Percentiles rank a stretch among this genome's conserved stretches.
These are phyloP conservation scores for Plasmodium cynomolgi DNA, from an alignment of 169 alveolate genomes.

Conservation along the genomic window DNA sequence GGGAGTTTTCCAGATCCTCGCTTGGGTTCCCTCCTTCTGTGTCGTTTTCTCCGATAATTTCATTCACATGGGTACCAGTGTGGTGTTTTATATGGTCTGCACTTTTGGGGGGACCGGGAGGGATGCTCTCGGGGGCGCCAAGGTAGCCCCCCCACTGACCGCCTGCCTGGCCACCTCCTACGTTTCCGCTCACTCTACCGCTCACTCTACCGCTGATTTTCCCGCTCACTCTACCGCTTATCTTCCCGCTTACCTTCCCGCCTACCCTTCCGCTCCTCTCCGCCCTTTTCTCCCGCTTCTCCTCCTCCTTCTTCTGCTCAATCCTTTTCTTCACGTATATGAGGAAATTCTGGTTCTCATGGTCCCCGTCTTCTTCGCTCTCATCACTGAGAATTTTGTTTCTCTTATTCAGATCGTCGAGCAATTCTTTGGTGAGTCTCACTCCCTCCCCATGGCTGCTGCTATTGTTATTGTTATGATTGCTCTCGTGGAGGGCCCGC, in stretches of 20 bases:
- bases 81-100: neutral
- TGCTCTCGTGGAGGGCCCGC: neutral
- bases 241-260: neutral
- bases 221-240: neutral
- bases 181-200: neutral
- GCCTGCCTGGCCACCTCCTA: neutral
- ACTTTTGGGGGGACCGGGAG: neutral
- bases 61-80: neutral
- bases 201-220: neutral
- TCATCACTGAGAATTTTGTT: conserved; percentile 11
- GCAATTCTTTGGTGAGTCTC: conserved; percentile 52
- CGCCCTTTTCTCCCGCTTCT: neutral
- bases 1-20: neutral
- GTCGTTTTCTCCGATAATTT: neutral
- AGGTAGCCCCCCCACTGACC: neutral
- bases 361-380: neutral
- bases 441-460: neutral
- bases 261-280: neutral
- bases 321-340: conserved; percentile 61
- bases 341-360: conserved; percentile 40
- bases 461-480: neutral
- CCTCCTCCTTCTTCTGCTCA: conserved; percentile 43
- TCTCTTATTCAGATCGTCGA: conserved; percentile 41
- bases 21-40: neutral
- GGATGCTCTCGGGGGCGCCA: neutral